Base-by-base conservation (phyloP, 148 eudicot genomes). In the Chenopodium suecicum region DNA sequence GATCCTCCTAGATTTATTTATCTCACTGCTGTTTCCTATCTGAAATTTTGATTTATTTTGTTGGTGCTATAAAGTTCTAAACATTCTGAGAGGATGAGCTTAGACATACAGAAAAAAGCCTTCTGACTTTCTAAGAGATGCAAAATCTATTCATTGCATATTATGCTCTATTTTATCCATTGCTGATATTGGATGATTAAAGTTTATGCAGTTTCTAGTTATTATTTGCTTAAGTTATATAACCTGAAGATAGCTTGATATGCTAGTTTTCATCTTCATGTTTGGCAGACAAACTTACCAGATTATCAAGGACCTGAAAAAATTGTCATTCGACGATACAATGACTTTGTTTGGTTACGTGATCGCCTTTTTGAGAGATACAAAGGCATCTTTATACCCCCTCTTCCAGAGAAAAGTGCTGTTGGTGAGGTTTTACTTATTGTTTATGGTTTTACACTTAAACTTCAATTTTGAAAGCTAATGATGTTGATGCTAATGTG, bases 341-440 rank as follows among this genome's bases (percentile, higher is more conserved):
- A 84, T 48, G 99, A 94, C 83, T 97, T 97, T 86, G 94, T 94
- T 78, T 97, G 99, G 99, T 75, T 94, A 76, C 93, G 91, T 72
- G 99, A 97, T 82, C 94, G 98, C 47, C 94, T 97, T 76, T 97
- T 94, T 85, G 99, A 97, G 87, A 90, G 89, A 87, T 97, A 89
- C 86, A 97, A 91, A 92, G 99, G 99, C 68, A 83, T 97, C 69
- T 97, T 97, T 75, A 89, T 97, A 82, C 99, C 99, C 68, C 99
- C 99, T 76, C 92, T 97, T 81, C 99, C 99, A 25, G 98, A 97
- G 90, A 97, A 97, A 90, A 97, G 91, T 85, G 97, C 99, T 62
- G 98, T 97, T 82, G 99, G 99, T 97, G 90, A 81, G 83, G 8
- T 27, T 70, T 47, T 68, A 25, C 23, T 9, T 52, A 60, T 37